Evolutionary conservation across 768 basidiomycete species (phyloP), one percentile per base, ranked within the genome.

Genomic region (Trametes punicea): DNA sequence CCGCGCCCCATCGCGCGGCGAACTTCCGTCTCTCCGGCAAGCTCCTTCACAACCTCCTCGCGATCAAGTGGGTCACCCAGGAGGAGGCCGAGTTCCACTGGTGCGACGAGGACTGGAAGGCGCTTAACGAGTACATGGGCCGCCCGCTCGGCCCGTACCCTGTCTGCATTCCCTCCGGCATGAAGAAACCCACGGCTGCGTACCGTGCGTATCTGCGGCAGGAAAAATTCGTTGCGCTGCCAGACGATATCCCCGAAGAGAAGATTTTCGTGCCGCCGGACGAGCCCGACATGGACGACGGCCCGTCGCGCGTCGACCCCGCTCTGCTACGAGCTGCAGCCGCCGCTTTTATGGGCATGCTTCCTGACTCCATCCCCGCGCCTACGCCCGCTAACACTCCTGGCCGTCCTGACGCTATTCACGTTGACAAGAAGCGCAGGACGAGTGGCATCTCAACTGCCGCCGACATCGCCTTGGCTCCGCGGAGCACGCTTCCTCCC

Each of bases 61-160:
- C 65, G 30, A 29, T 60, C 30, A 65, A 65, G 11, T 69, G 65
- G 62, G 63, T 72, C 30, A 63, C 65, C 3, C 39, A 62, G 36
- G 26, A 61, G 30, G 69, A 72, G 45, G 67, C 65, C 16, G 44
- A 55, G 39, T 13, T 11, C 46, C 41, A 63, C 55, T 72, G 57
- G 61, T 60, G 51, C 18, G 31, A 18, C 7, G 60, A 54, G 41
- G 67, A 68, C 26, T 61, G 57, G 49, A 25, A 46, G 21, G 62
- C 56, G 3, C 41, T 70, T 15, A 29, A 50, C 27, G 56, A 46
- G 29, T 70, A 70, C 47, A 58, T 55, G 29, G 23, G 31, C 9
- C 62, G 63, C 9, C 68, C 66, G 0, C 44, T 60, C 25, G 65
- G 63, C 18, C 57, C 62, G 18, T 66, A 68, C 44, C 66, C 69